phyloP scores from a whole-genome alignment of 768 basidiomycete species.

The Boletus sensibilis region DNA sequence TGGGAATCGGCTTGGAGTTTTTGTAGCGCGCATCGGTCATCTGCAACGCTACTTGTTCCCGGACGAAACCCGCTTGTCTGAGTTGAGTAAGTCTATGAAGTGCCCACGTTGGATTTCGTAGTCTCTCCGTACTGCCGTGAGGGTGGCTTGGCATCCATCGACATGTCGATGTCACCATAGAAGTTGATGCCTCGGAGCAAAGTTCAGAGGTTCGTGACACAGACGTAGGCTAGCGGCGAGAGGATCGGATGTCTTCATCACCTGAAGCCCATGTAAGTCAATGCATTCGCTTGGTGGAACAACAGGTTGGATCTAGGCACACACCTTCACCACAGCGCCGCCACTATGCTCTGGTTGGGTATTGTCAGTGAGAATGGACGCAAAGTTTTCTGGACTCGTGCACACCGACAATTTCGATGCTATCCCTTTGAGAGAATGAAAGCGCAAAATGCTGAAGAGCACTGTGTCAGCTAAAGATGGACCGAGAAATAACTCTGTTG shows the following conservation, averaged over 20 bases:
- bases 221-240: not conserved
- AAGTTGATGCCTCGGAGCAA: not conserved
- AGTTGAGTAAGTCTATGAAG: not conserved
- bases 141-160: too few species aligned
- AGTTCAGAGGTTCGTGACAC: not conserved
- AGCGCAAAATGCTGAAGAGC: too few species aligned
- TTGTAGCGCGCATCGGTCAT: conserved; percentile 37
- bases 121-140: not conserved
- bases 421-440: too few species aligned
- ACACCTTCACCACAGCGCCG: not conserved
- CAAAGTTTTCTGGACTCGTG: too few species aligned
- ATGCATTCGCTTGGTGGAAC: not conserved
- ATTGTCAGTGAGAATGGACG: not conserved
- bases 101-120: not conserved
- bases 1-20: conserved; percentile 82
- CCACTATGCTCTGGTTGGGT: not conserved
- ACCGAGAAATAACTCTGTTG: too few species aligned
- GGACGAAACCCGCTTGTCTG: not conserved
- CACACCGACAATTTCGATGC: too few species aligned
- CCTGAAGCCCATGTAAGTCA: too few species aligned
- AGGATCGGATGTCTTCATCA: not conserved
- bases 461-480: too few species aligned
- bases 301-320: not conserved
- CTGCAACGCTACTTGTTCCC: conserved; percentile 11
- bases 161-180: too few species aligned